Evolutionary conservation across 2,329 filamentous ascomycete genomes (phyloP).

Genomic region (Chaetomiaceae sp.): DNA sequence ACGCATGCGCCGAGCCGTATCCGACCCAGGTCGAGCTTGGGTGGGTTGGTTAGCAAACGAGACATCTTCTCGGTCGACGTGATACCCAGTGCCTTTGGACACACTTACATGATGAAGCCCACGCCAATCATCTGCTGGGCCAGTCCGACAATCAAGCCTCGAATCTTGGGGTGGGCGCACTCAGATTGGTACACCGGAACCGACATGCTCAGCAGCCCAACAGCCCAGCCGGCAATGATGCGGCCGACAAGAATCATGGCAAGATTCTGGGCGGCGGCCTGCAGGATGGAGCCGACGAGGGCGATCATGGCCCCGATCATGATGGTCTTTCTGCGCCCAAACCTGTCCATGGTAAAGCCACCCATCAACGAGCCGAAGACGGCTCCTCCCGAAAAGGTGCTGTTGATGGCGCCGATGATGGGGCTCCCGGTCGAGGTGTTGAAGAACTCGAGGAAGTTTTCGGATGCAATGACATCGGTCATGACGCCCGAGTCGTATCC

Average conservation of each 20-base stretch:
- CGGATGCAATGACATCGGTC: constrained; percentile 51
- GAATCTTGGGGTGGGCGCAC: constrained; percentile 48
- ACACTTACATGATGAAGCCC: constrained; percentile 43
- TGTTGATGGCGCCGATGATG: constrained; percentile 59
- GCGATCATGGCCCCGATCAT: constrained; percentile 56
- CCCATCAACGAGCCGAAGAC: constrained; percentile 50
- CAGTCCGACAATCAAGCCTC: constrained; percentile 51
- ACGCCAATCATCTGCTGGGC: constrained; percentile 44
- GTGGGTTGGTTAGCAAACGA: neutral
- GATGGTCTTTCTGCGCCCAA: constrained; percentile 57
- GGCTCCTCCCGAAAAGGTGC: constrained; percentile 55
- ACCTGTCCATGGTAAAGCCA: constrained; percentile 55
- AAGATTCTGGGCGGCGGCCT: constrained; percentile 52
- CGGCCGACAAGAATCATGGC: constrained; percentile 54
- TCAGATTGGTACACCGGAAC: constrained; percentile 52
- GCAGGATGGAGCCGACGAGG: constrained; percentile 54
- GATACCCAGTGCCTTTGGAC: no score
- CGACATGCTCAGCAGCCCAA: constrained; percentile 55
- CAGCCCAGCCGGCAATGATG: constrained; percentile 55
- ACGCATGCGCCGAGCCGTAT: constrained; percentile 29
- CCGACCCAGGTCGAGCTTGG: constrained; percentile 40
- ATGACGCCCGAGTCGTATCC: constrained; percentile 44
- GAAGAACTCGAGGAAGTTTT: constrained; percentile 55
- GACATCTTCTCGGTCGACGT: no score
- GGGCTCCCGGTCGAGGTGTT: constrained; percentile 45